Base-by-base conservation (phyloP, 257 asterid species). In the Nicotiana benthamiana region DNA sequence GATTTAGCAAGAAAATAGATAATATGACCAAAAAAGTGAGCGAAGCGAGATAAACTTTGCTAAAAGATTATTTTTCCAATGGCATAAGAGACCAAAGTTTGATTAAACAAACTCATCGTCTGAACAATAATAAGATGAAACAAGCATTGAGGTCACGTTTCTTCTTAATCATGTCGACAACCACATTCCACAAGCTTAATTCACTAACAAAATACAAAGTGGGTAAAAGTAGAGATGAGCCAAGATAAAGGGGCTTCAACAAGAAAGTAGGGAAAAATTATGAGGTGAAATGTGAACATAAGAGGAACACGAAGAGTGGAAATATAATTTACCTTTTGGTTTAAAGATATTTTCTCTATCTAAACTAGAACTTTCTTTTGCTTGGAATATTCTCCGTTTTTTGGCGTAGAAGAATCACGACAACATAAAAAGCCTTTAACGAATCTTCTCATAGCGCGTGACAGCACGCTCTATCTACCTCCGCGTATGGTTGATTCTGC, bases 291-390 rank as follows among this genome's bases (percentile, higher is more conserved):
- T 46, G 77, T 22, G 15, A 11, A 43, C 48, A 26, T 62, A 26
- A 24, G 32, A 0, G 16, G 30, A 10, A 9, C 1, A 11, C 5
- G 13, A 36, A 20, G 56, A 34, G 34, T 40, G 3, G 0, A 40
- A 68, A 6, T 12, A 57, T 22, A 68, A 68, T 68, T 68, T 68
- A 36, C 0, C 32, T 30, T 20, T 30, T 18, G 4, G 26, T 6
- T 18, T 2, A n/a, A 56, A 52, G 62, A 56, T 56, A 18, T 40
- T 22, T 64, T 43, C 72, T 26, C 74, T 30, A 10, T 54, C 70
- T 78, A 12, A 3, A 56, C 64, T 46, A 46, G 78, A 72, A 46
- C 78, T 72, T 72, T 72, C 78, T 72, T 46, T 72, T 72, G 77
- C 77, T 72, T 46, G 60, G 78, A 72, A 72, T 72, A 72, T 72